Conservation (phyloP, 768 basidiomycete species). For the Hygrophoropsis aurantiaca region DNA sequence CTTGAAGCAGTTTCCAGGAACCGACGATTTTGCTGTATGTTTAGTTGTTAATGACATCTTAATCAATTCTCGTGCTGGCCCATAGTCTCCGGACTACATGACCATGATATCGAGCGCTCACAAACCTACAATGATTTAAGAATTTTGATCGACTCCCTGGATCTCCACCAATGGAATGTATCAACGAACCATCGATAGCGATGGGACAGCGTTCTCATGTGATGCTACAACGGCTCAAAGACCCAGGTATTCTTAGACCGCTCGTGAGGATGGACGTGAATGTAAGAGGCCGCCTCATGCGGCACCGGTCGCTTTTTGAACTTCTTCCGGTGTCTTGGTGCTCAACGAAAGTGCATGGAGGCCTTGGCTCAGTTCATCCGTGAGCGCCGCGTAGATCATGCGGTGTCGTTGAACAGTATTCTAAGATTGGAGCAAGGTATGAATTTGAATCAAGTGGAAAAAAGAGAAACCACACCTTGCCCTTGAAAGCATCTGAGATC, state of each 20-base stretch:
- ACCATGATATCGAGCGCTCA: no score
- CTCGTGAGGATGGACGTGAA: background rate
- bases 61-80: no score
- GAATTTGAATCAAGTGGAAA: slow-evolving; percentile 8
- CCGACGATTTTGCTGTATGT: no score
- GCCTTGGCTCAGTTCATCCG: slow-evolving; percentile 68
- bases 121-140: no score
- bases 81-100: no score
- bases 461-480: slow-evolving; percentile 52
- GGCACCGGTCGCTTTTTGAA: slow-evolving; percentile 16
- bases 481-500: slow-evolving; percentile 70
- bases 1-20: no score
- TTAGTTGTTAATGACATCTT: no score
- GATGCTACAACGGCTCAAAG: background rate
- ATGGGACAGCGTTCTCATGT: background rate
- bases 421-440: slow-evolving; percentile 36
- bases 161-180: no score
- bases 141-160: no score
- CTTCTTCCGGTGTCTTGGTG: slow-evolving; percentile 66
- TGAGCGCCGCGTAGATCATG: slow-evolving; percentile 70
- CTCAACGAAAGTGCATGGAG: slow-evolving; percentile 77
- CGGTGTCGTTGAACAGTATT: slow-evolving; percentile 79
- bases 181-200: no score
- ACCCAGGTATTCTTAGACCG: background rate
- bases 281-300: background rate